These are phyloP conservation scores for Naganishia cerealis DNA, from an alignment of 1,284 basidiomycete species.

Conservation along the genomic window DNA sequence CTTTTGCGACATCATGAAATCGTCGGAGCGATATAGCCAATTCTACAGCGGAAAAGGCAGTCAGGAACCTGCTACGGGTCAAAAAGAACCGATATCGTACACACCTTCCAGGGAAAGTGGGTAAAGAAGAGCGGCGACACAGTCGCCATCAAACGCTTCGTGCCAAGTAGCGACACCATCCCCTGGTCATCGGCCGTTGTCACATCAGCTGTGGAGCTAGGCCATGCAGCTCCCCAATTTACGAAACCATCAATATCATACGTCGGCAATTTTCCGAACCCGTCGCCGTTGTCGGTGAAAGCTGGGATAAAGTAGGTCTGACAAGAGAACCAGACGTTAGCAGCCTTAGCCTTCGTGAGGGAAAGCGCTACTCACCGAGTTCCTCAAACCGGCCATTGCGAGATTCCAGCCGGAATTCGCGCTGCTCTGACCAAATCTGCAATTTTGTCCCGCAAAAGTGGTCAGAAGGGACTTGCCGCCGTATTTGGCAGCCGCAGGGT, in stretches of 20 bases:
- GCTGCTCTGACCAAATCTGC: conserved; percentile 37
- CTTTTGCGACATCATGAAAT: conserved; percentile 39
- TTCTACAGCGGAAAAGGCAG: conserved; percentile 35
- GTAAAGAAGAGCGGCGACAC: conserved; percentile 39
- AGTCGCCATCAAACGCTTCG: conserved; percentile 38
- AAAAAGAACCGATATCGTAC: neutral
- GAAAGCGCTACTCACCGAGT: conserved; percentile 4
- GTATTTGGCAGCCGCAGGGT: conserved; percentile 39
- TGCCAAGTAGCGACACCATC: conserved; percentile 35
- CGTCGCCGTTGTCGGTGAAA: conserved; percentile 33
- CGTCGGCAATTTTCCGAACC: conserved; percentile 9
- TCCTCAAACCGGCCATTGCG: conserved; percentile 19
- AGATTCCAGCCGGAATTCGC: conserved; percentile 37
- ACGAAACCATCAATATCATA: conserved; percentile 38
- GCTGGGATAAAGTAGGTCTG: conserved; percentile 39
- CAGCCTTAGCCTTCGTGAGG: neutral
- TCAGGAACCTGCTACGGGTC: conserved; percentile 8
- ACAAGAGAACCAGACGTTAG: neutral
- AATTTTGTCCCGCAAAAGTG: conserved; percentile 42
- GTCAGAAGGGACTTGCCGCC: conserved; percentile 38
- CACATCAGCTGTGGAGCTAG: conserved; percentile 35
- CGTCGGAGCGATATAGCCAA: conserved; percentile 42
- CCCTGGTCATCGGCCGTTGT: conserved; percentile 35
- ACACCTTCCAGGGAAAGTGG: conserved; percentile 39
- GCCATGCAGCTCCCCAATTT: conserved; percentile 40